These are phyloP conservation scores for Podaxis rugospora DNA, from an alignment of 768 basidiomycete species.

Conservation along the genomic window DNA sequence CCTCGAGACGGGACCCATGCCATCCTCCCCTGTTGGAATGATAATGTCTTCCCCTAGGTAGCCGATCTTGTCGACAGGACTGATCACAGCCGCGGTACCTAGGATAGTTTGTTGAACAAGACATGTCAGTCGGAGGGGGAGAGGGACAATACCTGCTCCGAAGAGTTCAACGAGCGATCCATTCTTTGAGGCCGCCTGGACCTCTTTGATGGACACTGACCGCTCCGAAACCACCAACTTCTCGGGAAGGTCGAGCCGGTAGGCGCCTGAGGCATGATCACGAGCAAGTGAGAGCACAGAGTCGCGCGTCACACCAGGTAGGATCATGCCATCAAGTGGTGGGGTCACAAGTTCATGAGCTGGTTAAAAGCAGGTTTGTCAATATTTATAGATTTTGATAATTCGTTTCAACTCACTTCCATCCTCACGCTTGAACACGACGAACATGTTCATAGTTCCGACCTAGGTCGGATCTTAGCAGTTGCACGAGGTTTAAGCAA, in stretches of 20 bases:
- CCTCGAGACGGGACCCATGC: slow-evolving; percentile 77
- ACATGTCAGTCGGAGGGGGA: background rate
- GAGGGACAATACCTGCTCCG: slow-evolving; percentile 55
- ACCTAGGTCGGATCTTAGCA: slow-evolving; percentile 33
- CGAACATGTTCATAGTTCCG: slow-evolving; percentile 92
- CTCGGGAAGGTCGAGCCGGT: slow-evolving; percentile 47
- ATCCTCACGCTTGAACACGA: slow-evolving; percentile 67
- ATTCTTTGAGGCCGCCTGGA: slow-evolving; percentile 51
- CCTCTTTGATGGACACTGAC: slow-evolving; percentile 71
- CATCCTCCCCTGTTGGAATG: slow-evolving; percentile 63
- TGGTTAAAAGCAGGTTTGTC: slow-evolving; percentile 20
- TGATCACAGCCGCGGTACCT: slow-evolving; percentile 79
- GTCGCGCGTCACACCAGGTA: slow-evolving; percentile 89
- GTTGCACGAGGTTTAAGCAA: slow-evolving; percentile 26
- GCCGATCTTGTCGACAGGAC: slow-evolving; percentile 68
- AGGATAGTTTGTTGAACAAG: slow-evolving; percentile 18
- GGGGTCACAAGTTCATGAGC: slow-evolving; percentile 85
- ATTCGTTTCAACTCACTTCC: slow-evolving; percentile 38
- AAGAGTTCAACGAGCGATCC: slow-evolving; percentile 79
- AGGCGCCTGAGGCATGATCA: slow-evolving; percentile 50
- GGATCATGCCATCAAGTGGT: slow-evolving; percentile 85
- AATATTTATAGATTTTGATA: background rate
- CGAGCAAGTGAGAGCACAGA: slow-evolving; percentile 71
- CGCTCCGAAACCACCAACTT: slow-evolving; percentile 63
- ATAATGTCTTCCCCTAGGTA: slow-evolving; percentile 60